phyloP scores from a whole-genome alignment of 371 early-diverging fungal genomes.

The Syncephalastrum monosporum region DNA sequence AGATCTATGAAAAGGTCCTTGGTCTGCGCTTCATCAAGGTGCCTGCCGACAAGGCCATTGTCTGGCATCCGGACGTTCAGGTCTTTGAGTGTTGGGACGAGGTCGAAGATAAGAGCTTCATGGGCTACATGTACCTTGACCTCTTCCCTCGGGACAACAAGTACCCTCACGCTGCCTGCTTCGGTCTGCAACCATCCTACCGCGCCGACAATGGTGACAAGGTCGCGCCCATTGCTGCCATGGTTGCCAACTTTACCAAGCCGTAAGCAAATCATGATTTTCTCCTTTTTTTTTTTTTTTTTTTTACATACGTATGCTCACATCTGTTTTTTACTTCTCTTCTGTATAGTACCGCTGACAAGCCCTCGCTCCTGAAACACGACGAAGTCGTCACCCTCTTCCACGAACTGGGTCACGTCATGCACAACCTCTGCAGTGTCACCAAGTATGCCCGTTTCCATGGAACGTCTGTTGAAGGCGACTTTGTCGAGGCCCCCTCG shows the following conservation, averaged over 20 bases:
- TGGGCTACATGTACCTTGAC: conserved; percentile 81
- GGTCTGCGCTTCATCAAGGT: conserved; percentile 65
- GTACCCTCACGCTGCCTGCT: conserved; percentile 73
- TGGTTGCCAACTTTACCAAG: conserved; percentile 84
- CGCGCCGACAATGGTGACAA: conserved; percentile 45
- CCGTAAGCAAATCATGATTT: conserved; percentile 37
- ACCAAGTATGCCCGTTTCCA: conserved; percentile 75
- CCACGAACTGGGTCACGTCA: conserved; percentile 84
- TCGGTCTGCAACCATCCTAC: conserved; percentile 68
- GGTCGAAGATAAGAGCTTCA: conserved; percentile 49
- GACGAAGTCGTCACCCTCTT: conserved; percentile 76
- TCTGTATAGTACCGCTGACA: conserved; percentile 50
- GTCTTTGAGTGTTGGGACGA: conserved; percentile 70
- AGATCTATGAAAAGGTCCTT: conserved; percentile 69
- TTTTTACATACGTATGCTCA: background rate
- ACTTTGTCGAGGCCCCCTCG: conserved; percentile 92
- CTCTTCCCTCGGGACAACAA: conserved; percentile 79
- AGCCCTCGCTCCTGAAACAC: conserved; percentile 83
- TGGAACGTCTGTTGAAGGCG: conserved; percentile 78
- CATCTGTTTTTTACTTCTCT: background rate
- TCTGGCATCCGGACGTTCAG: conserved; percentile 72
- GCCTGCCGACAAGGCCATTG: conserved; percentile 49
- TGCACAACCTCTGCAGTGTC: conserved; percentile 78
- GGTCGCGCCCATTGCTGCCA: conserved; percentile 73
- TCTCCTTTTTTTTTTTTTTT: background rate